Base-by-base conservation (phyloP, 2,329 filamentous ascomycete species). In the Aspergillus novofumigatus region DNA sequence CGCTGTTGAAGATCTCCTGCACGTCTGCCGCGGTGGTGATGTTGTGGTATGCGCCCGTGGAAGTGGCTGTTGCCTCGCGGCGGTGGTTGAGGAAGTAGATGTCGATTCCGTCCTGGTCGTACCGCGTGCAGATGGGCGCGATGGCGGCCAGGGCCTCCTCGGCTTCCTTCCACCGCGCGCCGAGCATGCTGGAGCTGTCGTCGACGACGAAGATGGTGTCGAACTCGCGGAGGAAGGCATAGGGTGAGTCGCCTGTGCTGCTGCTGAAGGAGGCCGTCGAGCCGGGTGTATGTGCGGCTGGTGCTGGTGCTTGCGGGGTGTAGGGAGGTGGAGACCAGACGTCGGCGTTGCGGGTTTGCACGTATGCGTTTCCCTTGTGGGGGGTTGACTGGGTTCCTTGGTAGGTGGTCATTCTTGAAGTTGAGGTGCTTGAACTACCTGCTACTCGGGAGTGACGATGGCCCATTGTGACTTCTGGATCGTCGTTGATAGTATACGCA, bases 161-260 rank as follows among this genome's bases (percentile, higher is more conserved):
- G 0, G 90, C 90, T 72, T 97, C 90, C 11, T 77, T 73, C 93
- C 93, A 97, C 23, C 81, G 83, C n/a, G 77, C 69, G 17, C 88
- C 90, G 1, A 80, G 78, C 93, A 97, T 97, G 65, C 88, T 92
- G 4, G 86, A 85, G n/a, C 88, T 92, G 77, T 97, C 93, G 70
- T 97, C 93, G 69, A 97, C 91, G 1, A 97, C 76, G 71, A 97
- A 92, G 55, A 93, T 77, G 32, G 92, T 97, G 75, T 97, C 91
- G 70, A 96, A 97, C 17, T 81, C 81, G 45, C 76, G 72, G 4
- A 97, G 85, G 70, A 96, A 96, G 2, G 86, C 82, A 69, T 90
- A 94, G 1, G 81, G 83, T 65, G 91, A 87, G 63, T 91, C 86
- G 9, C 38, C 53, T 2, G 23, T 49, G 67, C 60, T 51, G 58